Conservation (phyloP, 2,329 filamentous ascomycete species). For the Cytospora mali region DNA sequence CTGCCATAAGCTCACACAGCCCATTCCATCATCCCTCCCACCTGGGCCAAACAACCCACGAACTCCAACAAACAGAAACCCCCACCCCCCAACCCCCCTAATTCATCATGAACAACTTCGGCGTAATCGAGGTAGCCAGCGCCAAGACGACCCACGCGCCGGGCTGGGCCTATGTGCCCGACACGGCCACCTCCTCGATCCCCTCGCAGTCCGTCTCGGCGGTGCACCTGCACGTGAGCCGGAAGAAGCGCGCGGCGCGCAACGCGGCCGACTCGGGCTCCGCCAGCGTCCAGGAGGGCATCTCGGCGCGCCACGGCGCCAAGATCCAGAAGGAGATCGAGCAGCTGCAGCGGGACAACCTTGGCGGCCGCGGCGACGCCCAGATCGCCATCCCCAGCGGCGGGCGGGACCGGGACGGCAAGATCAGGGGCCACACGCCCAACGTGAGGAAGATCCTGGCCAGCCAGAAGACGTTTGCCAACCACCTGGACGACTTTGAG, state of each 20-base stretch:
- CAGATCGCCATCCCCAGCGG: slow-evolving; percentile 69
- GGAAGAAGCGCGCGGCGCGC: slow-evolving; percentile 73
- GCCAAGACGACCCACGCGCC: slow-evolving; percentile 71
- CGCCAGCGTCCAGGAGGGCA: slow-evolving; percentile 60
- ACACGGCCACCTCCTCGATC: slow-evolving; percentile 63
- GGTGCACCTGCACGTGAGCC: slow-evolving; percentile 46
- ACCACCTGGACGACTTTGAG: slow-evolving; percentile 79
- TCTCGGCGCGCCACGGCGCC: slow-evolving; percentile 79
- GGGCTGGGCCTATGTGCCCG: slow-evolving; percentile 91
- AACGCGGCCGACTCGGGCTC: slow-evolving; percentile 54
- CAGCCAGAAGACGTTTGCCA: slow-evolving; percentile 80
- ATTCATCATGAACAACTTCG: slow-evolving; percentile 63
- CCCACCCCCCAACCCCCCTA: slow-evolving; percentile 1
- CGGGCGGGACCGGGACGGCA: slow-evolving; percentile 44
- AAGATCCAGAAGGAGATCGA: slow-evolving; percentile 81
- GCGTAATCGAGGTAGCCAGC: slow-evolving; percentile 81
- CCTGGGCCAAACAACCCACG: slow-evolving; percentile 14
- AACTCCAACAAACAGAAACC: no score
- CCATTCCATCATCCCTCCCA: not conserved
- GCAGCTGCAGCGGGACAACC: slow-evolving; percentile 79
- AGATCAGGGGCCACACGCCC: slow-evolving; percentile 56
- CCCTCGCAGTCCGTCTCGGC: slow-evolving; percentile 41
- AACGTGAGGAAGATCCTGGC: slow-evolving; percentile 76
- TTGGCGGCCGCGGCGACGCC: slow-evolving; percentile 62
- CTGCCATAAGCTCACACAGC: not conserved